Evolutionary conservation across 352 stramenopile species (phyloP).

Genomic region (Globisporangium spiculum): DNA sequence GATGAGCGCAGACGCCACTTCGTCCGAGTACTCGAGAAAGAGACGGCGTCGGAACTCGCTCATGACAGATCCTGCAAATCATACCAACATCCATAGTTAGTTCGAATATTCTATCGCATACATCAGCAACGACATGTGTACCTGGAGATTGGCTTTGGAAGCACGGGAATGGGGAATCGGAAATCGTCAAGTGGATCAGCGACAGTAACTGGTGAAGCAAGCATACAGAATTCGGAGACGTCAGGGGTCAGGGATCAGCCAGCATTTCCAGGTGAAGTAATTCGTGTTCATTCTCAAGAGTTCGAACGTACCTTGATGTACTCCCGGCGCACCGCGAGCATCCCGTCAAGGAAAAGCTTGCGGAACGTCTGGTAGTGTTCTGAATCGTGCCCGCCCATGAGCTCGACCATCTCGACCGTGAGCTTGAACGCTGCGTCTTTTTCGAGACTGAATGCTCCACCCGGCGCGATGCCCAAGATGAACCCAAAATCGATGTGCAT

Average conservation of each 20-base stretch:
- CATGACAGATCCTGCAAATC: slow-evolving; percentile 17
- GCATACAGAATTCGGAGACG: not conserved
- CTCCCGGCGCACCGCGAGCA: slow-evolving; percentile 86
- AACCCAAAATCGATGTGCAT: slow-evolving; percentile 98
- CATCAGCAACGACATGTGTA: slow-evolving; percentile 1
- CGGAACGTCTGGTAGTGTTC: slow-evolving; percentile 79
- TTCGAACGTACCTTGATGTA: slow-evolving; percentile 49
- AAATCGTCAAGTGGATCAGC: slow-evolving; percentile 88
- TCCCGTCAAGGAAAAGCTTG: slow-evolving; percentile 89
- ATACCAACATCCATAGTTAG: not conserved
- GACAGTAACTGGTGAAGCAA: slow-evolving; percentile 48
- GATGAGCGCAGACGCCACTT: slow-evolving; percentile 22
- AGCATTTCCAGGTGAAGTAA: not conserved
- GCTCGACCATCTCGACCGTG: slow-evolving; percentile 91
- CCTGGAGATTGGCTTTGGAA: slow-evolving; percentile 47
- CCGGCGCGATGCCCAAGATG: slow-evolving; percentile 91
- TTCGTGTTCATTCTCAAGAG: not conserved
- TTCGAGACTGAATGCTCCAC: slow-evolving; percentile 93
- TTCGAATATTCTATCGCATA: not conserved
- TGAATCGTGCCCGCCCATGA: slow-evolving; percentile 84
- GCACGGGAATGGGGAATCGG: slow-evolving; percentile 88
- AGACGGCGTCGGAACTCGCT: slow-evolving; percentile 28
- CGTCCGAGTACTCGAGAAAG: slow-evolving; percentile 30
- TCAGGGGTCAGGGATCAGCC: not conserved
- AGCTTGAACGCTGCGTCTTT: slow-evolving; percentile 94